These are phyloP conservation scores for Pneumocystis carinii DNA, from an alignment of 1,139 yeast species.

Conservation along the genomic window DNA sequence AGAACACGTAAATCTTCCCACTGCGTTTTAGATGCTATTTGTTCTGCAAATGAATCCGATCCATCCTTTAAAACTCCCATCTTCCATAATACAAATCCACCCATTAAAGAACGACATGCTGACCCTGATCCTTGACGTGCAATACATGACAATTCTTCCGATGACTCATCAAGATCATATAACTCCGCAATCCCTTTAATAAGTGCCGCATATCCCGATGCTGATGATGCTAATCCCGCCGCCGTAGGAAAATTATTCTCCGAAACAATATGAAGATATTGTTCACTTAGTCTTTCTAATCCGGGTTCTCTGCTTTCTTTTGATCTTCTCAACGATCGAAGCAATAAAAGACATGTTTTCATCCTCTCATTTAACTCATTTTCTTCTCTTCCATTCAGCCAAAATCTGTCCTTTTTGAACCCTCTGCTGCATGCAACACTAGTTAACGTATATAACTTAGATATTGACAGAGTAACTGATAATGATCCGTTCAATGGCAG, in stretches of 20 bases:
- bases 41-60: slow-evolving; percentile 80
- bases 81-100: slow-evolving; percentile 98
- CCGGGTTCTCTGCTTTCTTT: slow-evolving; percentile 36
- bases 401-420: slow-evolving; percentile 50
- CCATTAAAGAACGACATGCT: slow-evolving; percentile 90
- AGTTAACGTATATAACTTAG: slow-evolving; percentile 78
- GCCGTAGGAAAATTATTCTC: slow-evolving; percentile 98
- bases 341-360: slow-evolving; percentile 61
- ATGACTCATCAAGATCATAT: slow-evolving; percentile 63
- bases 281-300: slow-evolving; percentile 47
- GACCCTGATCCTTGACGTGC: slow-evolving; percentile 98
- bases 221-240: slow-evolving; percentile 94
- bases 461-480: slow-evolving; percentile 82
- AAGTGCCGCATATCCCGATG: slow-evolving; percentile 96
- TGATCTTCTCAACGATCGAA: slow-evolving; percentile 48
- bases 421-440: slow-evolving; percentile 57
- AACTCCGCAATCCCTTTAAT: slow-evolving; percentile 74
- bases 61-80: slow-evolving; percentile 71
- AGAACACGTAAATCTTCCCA: slow-evolving; percentile 93
- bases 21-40: slow-evolving; percentile 65
- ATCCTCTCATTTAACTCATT: slow-evolving; percentile 55
- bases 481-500: slow-evolving; percentile 92
- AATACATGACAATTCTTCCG: slow-evolving; percentile 73
- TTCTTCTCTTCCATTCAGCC: slow-evolving; percentile 68
- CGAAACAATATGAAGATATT: slow-evolving; percentile 66